These are phyloP conservation scores for Prunus padus DNA, from an alignment of 306 rosid species.

Conservation along the genomic window DNA sequence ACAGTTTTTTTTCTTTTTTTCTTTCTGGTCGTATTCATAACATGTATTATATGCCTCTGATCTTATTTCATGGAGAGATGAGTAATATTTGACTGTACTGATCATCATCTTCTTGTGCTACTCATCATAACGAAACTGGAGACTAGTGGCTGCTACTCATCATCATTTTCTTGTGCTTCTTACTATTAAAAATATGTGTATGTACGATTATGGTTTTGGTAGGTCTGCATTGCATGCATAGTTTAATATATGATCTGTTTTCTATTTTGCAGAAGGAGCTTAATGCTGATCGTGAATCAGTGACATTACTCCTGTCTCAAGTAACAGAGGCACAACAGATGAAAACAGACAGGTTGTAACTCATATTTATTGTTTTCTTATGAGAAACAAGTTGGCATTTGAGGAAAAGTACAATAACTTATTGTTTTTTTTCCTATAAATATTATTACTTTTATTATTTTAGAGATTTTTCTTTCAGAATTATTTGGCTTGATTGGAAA, in stretches of 20 bases:
- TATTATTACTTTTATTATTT: too few relatives aligned
- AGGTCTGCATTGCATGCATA: background rate
- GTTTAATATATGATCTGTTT: background rate
- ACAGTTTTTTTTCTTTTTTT: too few relatives aligned
- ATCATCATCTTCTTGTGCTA: too few relatives aligned
- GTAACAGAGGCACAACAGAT: background rate
- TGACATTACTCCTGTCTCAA: background rate
- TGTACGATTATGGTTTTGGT: background rate
- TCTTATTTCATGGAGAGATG: too few relatives aligned
- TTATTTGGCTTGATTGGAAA: too few relatives aligned
- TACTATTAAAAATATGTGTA: background rate
- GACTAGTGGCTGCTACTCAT: background rate
- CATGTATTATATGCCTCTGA: too few relatives aligned
- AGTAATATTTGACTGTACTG: too few relatives aligned
- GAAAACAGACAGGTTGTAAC: constrained; percentile 10
- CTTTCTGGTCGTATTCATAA: too few relatives aligned
- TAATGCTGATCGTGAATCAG: background rate
- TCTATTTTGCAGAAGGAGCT: background rate
- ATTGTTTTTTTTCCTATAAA: too few relatives aligned
- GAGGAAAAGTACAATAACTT: background rate
- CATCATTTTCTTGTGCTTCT: background rate
- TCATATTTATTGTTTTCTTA: background rate
- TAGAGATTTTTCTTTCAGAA: too few relatives aligned
- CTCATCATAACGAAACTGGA: background rate
- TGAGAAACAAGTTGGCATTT: background rate